Evolutionary conservation across 2,329 filamentous ascomycete species (phyloP), one percentile per base, ranked within the genome.

Genomic region (Beauveria rudraprayagi): DNA sequence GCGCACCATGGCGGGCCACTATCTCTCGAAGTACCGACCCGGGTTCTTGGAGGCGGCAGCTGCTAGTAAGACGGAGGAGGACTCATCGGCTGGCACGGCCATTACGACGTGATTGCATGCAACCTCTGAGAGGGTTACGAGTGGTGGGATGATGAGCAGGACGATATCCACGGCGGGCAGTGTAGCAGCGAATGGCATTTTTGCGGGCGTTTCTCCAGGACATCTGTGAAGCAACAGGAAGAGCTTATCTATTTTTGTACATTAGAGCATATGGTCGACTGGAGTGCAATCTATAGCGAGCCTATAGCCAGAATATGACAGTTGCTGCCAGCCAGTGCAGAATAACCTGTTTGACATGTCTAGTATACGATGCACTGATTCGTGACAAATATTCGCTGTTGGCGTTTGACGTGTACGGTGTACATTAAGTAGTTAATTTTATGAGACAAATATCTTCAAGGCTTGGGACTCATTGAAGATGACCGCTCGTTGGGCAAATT

Each of bases 1-100:
- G 8, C 78, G 84, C 61, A 78, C 84, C 0, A 79, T 86, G 72
- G 85, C 85, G 4, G 79, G 76, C 3, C 87, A 87, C 65, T 86
- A 86, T 64, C 75, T 88, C 26, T 75, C 77, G 40, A 86, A 83
- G 70, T 88, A 81, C 75, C 78, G 85, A 17, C 84, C 83, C 3
- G 76, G 72, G 7, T 86, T 84, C 56, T 50, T 76, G 37, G 73
- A 76, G 60, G 66, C 69, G 41, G 70, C 68, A 41, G 68, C 66
- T 3, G 58, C 40, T 3, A 47, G 22, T 24, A 46, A 11, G 46
- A 10, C 44, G 22, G 56, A 52, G 9, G 63, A 60, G 16, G 41
- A 66, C 6, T 63, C 62, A 19, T 58, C 68, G 37, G 56, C 68
- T 30, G 65, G 70, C 19, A 65, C 70, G 19, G 69, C 70, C 17